These are phyloP conservation scores for Yarrowia bubula DNA, from an alignment of 805 yeast genomes.

Conservation along the genomic window DNA sequence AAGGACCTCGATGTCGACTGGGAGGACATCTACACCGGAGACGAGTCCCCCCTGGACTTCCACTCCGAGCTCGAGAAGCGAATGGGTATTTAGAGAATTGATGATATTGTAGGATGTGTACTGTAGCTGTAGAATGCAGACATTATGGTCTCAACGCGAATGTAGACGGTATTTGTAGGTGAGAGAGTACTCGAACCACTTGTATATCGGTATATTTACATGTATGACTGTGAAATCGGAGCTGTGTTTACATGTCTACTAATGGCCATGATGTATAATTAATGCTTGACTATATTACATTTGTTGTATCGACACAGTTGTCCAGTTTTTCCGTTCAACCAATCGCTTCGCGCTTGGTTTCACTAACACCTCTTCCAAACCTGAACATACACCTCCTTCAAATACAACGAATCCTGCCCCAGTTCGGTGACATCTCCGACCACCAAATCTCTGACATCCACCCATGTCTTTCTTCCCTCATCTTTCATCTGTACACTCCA, in stretches of 20 bases:
- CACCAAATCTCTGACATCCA: slow-evolving; percentile 53
- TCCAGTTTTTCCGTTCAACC: not conserved
- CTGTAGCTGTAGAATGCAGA: not conserved
- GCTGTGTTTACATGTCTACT: too few species aligned
- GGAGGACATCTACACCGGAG: slow-evolving; percentile 79
- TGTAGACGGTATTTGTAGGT: too few species aligned
- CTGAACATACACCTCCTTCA: slow-evolving; percentile 63
- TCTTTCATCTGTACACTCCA: slow-evolving; percentile 55
- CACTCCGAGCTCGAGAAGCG: slow-evolving; percentile 72
- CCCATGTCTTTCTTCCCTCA: slow-evolving; percentile 50
- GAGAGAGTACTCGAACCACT: too few species aligned
- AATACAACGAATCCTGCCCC: slow-evolving; percentile 58
- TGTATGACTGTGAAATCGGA: too few species aligned
- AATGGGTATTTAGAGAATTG: slow-evolving; percentile 38
- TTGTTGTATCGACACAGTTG: too few species aligned
- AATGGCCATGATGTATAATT: not conserved
- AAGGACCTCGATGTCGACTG: slow-evolving; percentile 79
- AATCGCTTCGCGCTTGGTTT: not conserved
- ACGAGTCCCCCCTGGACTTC: slow-evolving; percentile 47
- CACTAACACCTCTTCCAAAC: slow-evolving; percentile 51
- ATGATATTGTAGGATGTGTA: not conserved
- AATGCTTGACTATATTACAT: not conserved
- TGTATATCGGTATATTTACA: too few species aligned
- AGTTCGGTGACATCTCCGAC: slow-evolving; percentile 41
- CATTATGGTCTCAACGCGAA: too few species aligned